A percentile compares a stretch with the other conserved stretches of the same genome.
Conservation (phyloP, 305 asterid species). For the Plantago lanceolata region DNA sequence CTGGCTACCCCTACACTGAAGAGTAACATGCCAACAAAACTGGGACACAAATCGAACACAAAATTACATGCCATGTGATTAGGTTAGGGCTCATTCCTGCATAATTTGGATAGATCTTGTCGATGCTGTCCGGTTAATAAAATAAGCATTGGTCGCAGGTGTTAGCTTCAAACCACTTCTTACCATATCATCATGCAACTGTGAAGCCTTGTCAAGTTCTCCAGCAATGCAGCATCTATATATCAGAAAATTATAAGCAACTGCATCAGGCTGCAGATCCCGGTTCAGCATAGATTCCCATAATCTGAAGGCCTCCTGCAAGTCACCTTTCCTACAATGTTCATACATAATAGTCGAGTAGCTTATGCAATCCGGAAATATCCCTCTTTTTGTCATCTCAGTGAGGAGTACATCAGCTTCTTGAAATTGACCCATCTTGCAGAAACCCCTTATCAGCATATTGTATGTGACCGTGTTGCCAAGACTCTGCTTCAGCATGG, state of each 20-base stretch:
- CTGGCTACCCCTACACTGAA: neutral
- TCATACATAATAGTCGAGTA: slow-evolving; percentile 62
- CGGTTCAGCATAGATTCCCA: slow-evolving; percentile 65
- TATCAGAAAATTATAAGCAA: slow-evolving; percentile 66
- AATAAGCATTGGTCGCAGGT: slow-evolving; percentile 40
- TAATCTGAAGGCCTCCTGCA: slow-evolving; percentile 49
- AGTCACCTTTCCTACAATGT: slow-evolving; percentile 59
- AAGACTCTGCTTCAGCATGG: slow-evolving; percentile 46
- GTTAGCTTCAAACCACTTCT: slow-evolving; percentile 58
- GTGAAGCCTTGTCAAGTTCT: slow-evolving; percentile 51
- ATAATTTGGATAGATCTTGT: neutral
- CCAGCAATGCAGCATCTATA: slow-evolving; percentile 63
- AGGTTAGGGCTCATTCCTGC: too few relatives aligned
- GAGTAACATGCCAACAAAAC: neutral
- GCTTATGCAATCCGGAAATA: slow-evolving; percentile 68
- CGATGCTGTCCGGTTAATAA: slow-evolving; percentile 21
- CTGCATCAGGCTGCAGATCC: slow-evolving; percentile 64
- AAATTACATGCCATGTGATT: neutral
- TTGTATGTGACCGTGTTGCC: slow-evolving; percentile 66
- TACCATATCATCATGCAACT: slow-evolving; percentile 56
- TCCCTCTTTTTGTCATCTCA: slow-evolving; percentile 55
- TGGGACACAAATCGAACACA: neutral
- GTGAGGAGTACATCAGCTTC: slow-evolving; percentile 45
- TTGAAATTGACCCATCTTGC: slow-evolving; percentile 54
- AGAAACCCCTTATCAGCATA: slow-evolving; percentile 69